Evolutionary conservation across 495 filamentous ascomycete species (phyloP), one percentile per base, ranked within the genome.

Genomic region (Hypoxylon lienhwacheense): DNA sequence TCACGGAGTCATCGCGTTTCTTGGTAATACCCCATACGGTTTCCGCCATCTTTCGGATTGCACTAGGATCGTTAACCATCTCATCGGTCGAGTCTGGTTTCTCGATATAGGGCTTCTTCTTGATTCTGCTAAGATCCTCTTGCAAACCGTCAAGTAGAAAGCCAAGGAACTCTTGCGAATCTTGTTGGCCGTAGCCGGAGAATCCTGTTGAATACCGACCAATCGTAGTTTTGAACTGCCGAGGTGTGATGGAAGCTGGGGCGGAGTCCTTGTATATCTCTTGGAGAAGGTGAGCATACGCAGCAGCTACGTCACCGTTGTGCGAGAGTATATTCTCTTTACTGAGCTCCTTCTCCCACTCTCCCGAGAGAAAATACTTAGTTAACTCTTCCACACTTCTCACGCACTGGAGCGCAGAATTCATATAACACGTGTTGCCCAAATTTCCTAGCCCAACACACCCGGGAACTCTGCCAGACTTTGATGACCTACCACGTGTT

Each of bases 371-470:
- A 69, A 97, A 97, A 70, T 96, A 98, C 51, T 86, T 81, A 4
- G 89, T 89, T 61, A 98, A 74, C 70, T 98, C 93, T 54, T 95
- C 88, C 2, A 96, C 88, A 55, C 86, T 91, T 25, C 91, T 82
- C 29, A 98, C 78, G 66, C 93, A 97, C 66, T 98, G 93, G 41
- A 97, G 71, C 15, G 95, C 93, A 11, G 93, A 95, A 70, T 97
- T 97, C 90, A 97, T 96, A 69, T 97, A 98, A 71, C 93, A 98
- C 0, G 93, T 97, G 61, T 98, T 98, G 12, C 93, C 93, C 19
- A 97, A 71, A 63, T 98, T 98, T 45, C 80, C 83, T 35, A 98
- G 72, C 21, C 93, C 93, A 33, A 90, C 87, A 20, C 80, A 85
- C 11, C 91, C 91, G 21, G 81, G 71, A 8, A 79, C 77, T 41